Conservation (phyloP, 768 basidiomycete species). For the Termitomyces sp. region DNA sequence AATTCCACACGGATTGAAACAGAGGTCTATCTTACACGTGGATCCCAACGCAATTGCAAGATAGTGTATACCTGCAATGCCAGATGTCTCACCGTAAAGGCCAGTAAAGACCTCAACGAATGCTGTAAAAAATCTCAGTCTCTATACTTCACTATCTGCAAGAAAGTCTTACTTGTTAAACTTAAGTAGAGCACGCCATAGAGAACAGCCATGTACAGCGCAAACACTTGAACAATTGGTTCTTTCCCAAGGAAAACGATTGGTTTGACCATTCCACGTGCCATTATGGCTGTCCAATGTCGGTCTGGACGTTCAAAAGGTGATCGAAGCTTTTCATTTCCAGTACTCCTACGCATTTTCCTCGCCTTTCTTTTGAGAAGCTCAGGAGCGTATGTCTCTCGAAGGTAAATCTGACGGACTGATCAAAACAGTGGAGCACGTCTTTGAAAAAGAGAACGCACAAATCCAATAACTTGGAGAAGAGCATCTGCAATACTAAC, state of each 20-base stretch:
- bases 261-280: constrained; percentile 48
- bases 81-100: constrained; percentile 41
- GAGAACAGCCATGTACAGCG: constrained; percentile 52
- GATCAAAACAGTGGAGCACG: not conserved
- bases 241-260: constrained; percentile 49
- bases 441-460: constrained; percentile 23
- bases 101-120: constrained; percentile 47
- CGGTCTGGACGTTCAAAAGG: constrained; percentile 33
- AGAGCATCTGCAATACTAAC: constrained; percentile 43
- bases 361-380: constrained; percentile 37
- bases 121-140: constrained; percentile 25
- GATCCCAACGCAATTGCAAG: constrained; percentile 53
- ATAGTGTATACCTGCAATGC: constrained; percentile 59
- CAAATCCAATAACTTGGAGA: constrained; percentile 43
- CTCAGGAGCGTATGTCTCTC: constrained; percentile 44
- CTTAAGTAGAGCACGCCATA: constrained; percentile 45
- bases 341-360: constrained; percentile 28
- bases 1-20: not conserved
- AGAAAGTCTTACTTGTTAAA: constrained; percentile 26
- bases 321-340: constrained; percentile 29
- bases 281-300: constrained; percentile 39
- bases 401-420: constrained; percentile 14
- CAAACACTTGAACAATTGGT: constrained; percentile 58
- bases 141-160: not conserved
- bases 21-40: constrained; percentile 30